Conservation (phyloP, 495 filamentous ascomycete species). For the Lepidopterella palustris region DNA sequence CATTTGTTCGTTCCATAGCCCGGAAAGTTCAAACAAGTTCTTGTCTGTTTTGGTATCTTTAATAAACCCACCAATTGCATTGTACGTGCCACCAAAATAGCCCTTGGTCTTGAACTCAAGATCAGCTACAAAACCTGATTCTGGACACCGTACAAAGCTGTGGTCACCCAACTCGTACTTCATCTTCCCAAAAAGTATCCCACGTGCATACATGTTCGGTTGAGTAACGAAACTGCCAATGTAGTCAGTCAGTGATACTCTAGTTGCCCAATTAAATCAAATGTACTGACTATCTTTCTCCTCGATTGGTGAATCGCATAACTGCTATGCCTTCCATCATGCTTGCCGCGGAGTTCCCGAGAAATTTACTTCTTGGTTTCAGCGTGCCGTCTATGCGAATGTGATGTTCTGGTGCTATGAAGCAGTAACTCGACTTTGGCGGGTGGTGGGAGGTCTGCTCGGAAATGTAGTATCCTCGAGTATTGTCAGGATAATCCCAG, state of each 20-base stretch:
- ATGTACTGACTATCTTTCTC: conserved; percentile 76
- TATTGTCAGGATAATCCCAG: conserved; percentile 86
- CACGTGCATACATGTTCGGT: conserved; percentile 98
- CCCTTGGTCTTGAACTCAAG: conserved; percentile 99
- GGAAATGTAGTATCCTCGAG: conserved; percentile 87
- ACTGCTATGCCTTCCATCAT: conserved; percentile 96
- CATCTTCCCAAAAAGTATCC: conserved; percentile 98
- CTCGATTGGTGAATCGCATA: conserved; percentile 72
- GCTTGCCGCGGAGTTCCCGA: conserved; percentile 95
- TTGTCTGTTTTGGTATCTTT: conserved; percentile 84
- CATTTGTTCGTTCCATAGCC: conserved; percentile 94
- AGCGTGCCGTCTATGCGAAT: conserved; percentile 94
- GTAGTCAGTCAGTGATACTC: conserved; percentile 2
- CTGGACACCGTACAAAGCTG: conserved; percentile 88
- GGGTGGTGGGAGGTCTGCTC: conserved; percentile 98
- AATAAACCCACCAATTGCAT: conserved; percentile 89
- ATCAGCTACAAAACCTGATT: conserved; percentile 77
- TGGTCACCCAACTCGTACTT: conserved; percentile 98
- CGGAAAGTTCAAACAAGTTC: conserved; percentile 79
- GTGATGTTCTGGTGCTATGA: conserved; percentile 90
- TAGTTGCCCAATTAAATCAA: neutral
- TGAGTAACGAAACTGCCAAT: conserved; percentile 74
- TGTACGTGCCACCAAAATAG: conserved; percentile 93
- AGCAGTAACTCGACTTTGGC: conserved; percentile 98
- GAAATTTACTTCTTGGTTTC: conserved; percentile 92